These are phyloP conservation scores for Trichoderma reesei DNA, from an alignment of 495 filamentous ascomycete genomes.

Conservation along the genomic window DNA sequence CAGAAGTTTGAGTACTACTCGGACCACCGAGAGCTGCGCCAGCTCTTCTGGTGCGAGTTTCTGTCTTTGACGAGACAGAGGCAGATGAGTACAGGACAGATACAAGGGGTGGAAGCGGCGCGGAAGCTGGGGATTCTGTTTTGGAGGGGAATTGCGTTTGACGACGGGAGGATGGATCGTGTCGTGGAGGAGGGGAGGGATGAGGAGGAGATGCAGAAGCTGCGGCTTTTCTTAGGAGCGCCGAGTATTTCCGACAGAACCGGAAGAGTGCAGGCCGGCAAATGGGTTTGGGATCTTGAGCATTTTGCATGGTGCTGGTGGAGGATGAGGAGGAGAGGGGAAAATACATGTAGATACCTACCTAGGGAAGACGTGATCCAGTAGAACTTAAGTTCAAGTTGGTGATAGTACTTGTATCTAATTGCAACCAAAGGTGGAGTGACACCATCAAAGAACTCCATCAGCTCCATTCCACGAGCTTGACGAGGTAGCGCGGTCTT, in stretches of 20 bases:
- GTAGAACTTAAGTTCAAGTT: too few species aligned
- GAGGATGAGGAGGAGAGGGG: too few species aligned
- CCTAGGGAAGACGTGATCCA: too few species aligned
- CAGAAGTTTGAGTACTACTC: slow-evolving; percentile 31
- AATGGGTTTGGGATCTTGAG: too few species aligned
- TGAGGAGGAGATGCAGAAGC: slow-evolving; percentile 35
- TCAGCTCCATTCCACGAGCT: too few species aligned
- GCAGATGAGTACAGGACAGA: slow-evolving; percentile 13
- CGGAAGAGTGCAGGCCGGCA: not conserved
- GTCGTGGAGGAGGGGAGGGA: slow-evolving; percentile 41
- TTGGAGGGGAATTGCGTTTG: slow-evolving; percentile 52
- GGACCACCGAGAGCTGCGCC: slow-evolving; percentile 29
- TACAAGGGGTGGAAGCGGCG: slow-evolving; percentile 26
- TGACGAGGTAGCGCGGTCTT: too few species aligned
- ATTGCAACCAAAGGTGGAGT: too few species aligned
- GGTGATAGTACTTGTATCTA: too few species aligned
- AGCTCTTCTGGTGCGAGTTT: slow-evolving; percentile 35
- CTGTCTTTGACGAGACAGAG: slow-evolving; percentile 15
- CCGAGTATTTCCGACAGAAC: not conserved
- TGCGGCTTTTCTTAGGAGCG: slow-evolving; percentile 25
- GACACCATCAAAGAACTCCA: too few species aligned
- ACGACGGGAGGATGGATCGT: slow-evolving; percentile 43
- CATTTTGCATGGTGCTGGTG: too few species aligned
- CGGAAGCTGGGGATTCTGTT: slow-evolving; percentile 43
- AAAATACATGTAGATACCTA: too few species aligned